Evolutionary conservation across 2,329 filamentous ascomycete species (phyloP).

Genomic region (Hypoxylon sp.): DNA sequence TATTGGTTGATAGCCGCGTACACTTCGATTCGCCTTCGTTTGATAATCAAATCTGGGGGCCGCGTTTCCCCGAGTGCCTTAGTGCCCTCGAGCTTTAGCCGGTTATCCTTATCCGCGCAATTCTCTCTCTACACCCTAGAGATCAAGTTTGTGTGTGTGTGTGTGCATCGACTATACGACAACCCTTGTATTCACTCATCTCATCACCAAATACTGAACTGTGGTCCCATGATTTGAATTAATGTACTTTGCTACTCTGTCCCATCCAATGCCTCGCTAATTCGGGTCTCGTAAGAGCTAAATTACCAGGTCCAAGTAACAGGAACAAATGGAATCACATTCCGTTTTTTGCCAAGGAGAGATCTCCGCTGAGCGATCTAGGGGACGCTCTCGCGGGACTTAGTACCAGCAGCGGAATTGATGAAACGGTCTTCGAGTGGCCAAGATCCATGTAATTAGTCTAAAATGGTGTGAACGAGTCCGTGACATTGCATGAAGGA

Average conservation of each 20-base stretch:
- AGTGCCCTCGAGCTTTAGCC: slow-evolving; percentile 24
- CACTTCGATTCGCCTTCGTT: slow-evolving; percentile 11
- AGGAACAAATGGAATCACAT: slow-evolving; percentile 35
- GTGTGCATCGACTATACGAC: slow-evolving; percentile 12
- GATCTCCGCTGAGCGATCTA: slow-evolving; percentile 44
- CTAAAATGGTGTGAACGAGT: slow-evolving; percentile 29
- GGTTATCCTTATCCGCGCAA: slow-evolving; percentile 27
- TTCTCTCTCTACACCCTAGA: slow-evolving; percentile 32
- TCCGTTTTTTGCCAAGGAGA: slow-evolving; percentile 41
- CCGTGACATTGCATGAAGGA: slow-evolving; percentile 38
- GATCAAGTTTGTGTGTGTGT: background rate
- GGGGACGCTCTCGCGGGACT: slow-evolving; percentile 30
- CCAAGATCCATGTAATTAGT: slow-evolving; percentile 34
- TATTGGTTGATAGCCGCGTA: slow-evolving; percentile 26
- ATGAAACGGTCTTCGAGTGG: slow-evolving; percentile 26
- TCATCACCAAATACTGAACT: slow-evolving; percentile 14
- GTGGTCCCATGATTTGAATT: slow-evolving; percentile 6
- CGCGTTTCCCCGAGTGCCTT: slow-evolving; percentile 2
- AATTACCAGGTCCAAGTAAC: slow-evolving; percentile 9
- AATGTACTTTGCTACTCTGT: slow-evolving; percentile 6
- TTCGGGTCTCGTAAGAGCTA: slow-evolving; percentile 18
- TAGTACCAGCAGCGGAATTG: slow-evolving; percentile 31
- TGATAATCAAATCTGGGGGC: slow-evolving; percentile 16
- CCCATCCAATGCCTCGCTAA: slow-evolving; percentile 7
- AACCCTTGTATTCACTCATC: slow-evolving; percentile 14